Conservation (phyloP, 2,329 filamentous ascomycete species). For the Sphaceloma murrayae region DNA sequence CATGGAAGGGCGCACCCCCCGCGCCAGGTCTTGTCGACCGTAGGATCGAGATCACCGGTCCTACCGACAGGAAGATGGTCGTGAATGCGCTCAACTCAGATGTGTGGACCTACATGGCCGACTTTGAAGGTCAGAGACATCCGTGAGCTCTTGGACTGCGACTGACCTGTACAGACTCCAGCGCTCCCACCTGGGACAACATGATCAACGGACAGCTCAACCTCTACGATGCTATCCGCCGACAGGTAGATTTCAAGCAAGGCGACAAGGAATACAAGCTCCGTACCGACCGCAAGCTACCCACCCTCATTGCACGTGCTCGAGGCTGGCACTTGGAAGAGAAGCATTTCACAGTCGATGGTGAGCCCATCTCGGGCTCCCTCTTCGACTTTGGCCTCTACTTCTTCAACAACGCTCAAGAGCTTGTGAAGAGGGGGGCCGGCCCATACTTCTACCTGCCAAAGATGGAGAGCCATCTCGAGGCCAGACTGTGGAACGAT, state of each 20-base stretch:
- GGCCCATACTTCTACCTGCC: conserved; percentile 97
- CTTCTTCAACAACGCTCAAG: conserved; percentile 96
- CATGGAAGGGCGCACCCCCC: conserved; percentile 86
- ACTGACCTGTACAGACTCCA: conserved; percentile 57
- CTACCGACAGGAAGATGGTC: conserved; percentile 97
- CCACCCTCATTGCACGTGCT: conserved; percentile 87
- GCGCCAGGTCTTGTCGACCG: conserved; percentile 89
- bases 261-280: conserved; percentile 96
- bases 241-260: conserved; percentile 92
- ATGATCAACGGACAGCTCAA: conserved; percentile 99
- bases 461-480: conserved; percentile 96
- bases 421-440: conserved; percentile 71
- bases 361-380: conserved; percentile 82
- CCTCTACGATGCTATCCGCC: conserved; percentile 89
- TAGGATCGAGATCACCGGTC: conserved; percentile 92
- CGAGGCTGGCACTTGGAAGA: conserved; percentile 97
- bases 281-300: conserved; percentile 74
- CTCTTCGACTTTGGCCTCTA: conserved; percentile 98
- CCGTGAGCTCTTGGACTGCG: not conserved
- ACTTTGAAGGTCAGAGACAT: conserved; percentile 72
- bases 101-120: conserved; percentile 98
- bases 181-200: conserved; percentile 95
- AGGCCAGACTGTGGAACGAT: conserved; percentile 97
- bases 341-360: conserved; percentile 94
- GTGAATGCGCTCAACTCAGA: conserved; percentile 93